Evolutionary conservation across 106 monocot species (phyloP), one percentile per base, ranked within the genome.

Genomic region (Acanthochlamys bracteata): DNA sequence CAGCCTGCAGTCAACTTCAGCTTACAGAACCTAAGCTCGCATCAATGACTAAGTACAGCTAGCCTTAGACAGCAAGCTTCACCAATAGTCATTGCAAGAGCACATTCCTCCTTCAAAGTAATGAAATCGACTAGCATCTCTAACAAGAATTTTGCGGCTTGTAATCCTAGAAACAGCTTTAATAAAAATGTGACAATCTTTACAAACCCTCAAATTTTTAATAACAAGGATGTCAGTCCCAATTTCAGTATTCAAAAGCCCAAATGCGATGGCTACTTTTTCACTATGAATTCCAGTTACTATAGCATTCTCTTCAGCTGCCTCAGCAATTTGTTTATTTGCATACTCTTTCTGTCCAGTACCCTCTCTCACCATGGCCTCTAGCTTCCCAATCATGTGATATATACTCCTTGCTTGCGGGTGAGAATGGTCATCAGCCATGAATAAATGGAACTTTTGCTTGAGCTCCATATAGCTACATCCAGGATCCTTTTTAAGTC

Each of bases 41-140:
- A 49, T 4, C 17, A 14, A 14, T 33, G 4, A 33, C 33, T 33
- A 33, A 33, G 4, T 33, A 33, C 49, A 49, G 9, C 10, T 49
- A 49, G 3, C 9, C 9, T 49, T 14, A 14, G 49, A 14, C 1
- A 1, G 20, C 10, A 20, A 61, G 4, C 22, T 70, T 85, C 67
- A 90, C 90, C 90, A 83, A 24, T 80, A 92, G 56, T 82, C 87
- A 24, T 80, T 92, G 68, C 92, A 92, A 55, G 92, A 87, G 68
- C 92, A 92, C 0, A 20, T 47, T 19, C 87, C 87, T 13, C 20
- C 70, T 9, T 66, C 70, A 57, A 92, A 92, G 51, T 87, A 87
- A 74, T 92, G 87, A 72, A 87, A 92, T 8, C 92, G 70, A 27
- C 74, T 92, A 7, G 87, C 92, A 77, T 92, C 92, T 54, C 92